phyloP scores from a whole-genome alignment of 768 basidiomycete species.

The Suillus occidentalis region DNA sequence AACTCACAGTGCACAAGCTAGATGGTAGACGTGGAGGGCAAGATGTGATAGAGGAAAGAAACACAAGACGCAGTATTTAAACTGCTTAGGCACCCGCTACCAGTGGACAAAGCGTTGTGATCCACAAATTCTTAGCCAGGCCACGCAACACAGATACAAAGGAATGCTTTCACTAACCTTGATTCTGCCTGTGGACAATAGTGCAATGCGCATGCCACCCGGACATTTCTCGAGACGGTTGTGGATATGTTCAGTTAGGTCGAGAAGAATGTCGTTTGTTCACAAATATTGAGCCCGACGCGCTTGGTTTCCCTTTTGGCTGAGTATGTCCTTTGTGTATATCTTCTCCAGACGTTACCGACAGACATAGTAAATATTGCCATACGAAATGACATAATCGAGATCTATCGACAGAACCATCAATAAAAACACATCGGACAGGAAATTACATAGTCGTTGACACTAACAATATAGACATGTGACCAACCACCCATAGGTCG shows the following conservation, averaged over 20 bases:
- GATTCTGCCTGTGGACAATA: not conserved
- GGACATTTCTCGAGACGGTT: not conserved
- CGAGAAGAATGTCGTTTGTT: not conserved
- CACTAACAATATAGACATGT: not conserved
- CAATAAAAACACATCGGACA: not conserved
- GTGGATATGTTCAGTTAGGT: not conserved
- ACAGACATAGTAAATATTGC: not conserved
- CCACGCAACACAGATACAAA: not conserved
- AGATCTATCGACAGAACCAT: not conserved
- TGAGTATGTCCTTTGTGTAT: not conserved
- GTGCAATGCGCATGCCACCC: not conserved
- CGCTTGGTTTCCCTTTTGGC: not conserved
- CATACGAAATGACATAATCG: not conserved
- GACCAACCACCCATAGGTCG: not conserved
- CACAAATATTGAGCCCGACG: not conserved
- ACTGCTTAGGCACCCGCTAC: no score
- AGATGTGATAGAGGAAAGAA: not conserved
- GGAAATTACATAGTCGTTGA: not conserved
- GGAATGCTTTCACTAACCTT: not conserved
- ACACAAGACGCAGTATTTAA: not conserved
- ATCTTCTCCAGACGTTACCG: not conserved
- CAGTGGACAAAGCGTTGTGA: not conserved
- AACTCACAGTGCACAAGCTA: not conserved
- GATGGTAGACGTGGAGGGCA: not conserved
- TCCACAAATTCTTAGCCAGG: not conserved